Conservation (phyloP, 192 early-diverging fungal species). For the Globomyces pollinis-pini region DNA sequence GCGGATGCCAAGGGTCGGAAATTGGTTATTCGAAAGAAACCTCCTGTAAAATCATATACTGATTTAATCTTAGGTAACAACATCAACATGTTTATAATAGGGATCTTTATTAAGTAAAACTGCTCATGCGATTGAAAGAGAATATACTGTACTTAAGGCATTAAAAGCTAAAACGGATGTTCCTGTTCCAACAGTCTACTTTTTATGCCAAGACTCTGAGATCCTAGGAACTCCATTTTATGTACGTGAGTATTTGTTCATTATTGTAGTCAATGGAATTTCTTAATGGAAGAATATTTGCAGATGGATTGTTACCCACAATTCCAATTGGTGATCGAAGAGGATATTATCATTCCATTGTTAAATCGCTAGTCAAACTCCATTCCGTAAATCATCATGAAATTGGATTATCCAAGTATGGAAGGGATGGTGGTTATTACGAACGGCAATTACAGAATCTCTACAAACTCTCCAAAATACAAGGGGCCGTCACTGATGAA, state of each 20-base stretch:
- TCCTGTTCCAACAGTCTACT: conserved; percentile 82
- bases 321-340: not conserved
- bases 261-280: no score
- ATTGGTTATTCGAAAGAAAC: conserved; percentile 76
- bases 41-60: no score
- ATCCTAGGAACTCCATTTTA: conserved; percentile 92
- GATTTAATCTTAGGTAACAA: no score
- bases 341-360: conserved; percentile 37
- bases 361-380: conserved; percentile 71
- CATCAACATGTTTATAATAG: no score
- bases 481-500: conserved; percentile 58
- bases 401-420: conserved; percentile 66
- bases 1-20: conserved; percentile 48
- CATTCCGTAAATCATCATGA: conserved; percentile 62
- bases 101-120: conserved; percentile 73
- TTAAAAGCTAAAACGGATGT: conserved; percentile 65
- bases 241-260: conserved; percentile 40
- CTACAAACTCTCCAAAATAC: conserved; percentile 50
- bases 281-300: conserved; percentile 80
- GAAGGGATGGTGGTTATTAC: conserved; percentile 67
- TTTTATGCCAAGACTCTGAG: conserved; percentile 75
- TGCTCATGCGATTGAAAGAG: conserved; percentile 89
- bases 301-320: conserved; percentile 27
- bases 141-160: conserved; percentile 73
- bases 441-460: conserved; percentile 73